phyloP scores from a whole-genome alignment of 2,329 filamentous ascomycete genomes.

The Akanthomyces uredinophilus region DNA sequence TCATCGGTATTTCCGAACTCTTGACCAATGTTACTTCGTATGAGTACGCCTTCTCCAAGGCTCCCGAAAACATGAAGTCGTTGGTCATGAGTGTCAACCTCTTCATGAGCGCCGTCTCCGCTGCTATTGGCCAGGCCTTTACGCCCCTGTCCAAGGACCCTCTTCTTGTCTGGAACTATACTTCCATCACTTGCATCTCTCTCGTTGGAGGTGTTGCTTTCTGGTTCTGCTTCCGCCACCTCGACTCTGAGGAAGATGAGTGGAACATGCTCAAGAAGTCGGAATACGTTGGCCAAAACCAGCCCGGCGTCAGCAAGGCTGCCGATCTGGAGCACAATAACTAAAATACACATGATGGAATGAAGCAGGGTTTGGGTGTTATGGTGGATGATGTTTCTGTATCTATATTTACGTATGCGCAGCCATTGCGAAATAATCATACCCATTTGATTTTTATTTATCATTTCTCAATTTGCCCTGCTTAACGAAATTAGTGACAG shows the following conservation, averaged over 20 bases:
- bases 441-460: constrained; percentile 9
- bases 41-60: constrained; percentile 74
- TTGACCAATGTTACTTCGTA: constrained; percentile 55
- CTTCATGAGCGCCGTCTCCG: constrained; percentile 64
- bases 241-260: constrained; percentile 63
- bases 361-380: not conserved
- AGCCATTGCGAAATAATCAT: constrained; percentile 8
- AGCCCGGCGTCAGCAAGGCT: constrained; percentile 30
- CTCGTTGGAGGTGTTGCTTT: constrained; percentile 59
- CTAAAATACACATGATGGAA: not conserved
- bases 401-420: not conserved
- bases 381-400: constrained; percentile 9
- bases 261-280: constrained; percentile 56
- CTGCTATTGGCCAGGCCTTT: constrained; percentile 66
- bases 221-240: constrained; percentile 62
- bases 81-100: constrained; percentile 67
- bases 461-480: not conserved
- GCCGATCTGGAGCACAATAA: constrained; percentile 7
- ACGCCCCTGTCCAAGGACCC: constrained; percentile 58
- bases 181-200: constrained; percentile 55
- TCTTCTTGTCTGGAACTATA: constrained; percentile 68
- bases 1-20: constrained; percentile 49
- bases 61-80: constrained; percentile 74
- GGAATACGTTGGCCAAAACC: constrained; percentile 35
- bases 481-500: not conserved